phyloP scores from a whole-genome alignment of 1,284 basidiomycete genomes.

The Tilletia setariae region DNA sequence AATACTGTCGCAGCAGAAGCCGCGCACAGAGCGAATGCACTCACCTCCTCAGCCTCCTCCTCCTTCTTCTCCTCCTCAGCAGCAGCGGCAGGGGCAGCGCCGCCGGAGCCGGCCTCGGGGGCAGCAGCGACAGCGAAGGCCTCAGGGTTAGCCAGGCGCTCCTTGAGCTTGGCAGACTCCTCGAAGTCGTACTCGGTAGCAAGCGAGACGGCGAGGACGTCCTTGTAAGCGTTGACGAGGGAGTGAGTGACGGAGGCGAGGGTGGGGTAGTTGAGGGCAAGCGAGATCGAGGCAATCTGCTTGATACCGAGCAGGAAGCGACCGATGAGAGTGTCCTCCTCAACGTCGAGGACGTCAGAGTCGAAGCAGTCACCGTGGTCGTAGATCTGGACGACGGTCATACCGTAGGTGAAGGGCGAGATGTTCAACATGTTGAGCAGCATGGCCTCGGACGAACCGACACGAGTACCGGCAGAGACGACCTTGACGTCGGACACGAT shows the following conservation, averaged over 20 bases:
- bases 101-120: constrained; percentile 62
- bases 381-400: constrained; percentile 70
- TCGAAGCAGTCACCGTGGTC: constrained; percentile 64
- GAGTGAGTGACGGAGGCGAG: constrained; percentile 89
- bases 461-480: constrained; percentile 83
- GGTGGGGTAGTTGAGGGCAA: constrained; percentile 94
- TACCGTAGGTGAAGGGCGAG: constrained; percentile 87
- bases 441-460: constrained; percentile 94
- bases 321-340: constrained; percentile 82
- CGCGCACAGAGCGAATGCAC: constrained; percentile 63
- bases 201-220: constrained; percentile 79
- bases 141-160: constrained; percentile 92
- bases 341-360: constrained; percentile 80
- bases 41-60: constrained; percentile 63
- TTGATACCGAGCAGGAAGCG: constrained; percentile 89
- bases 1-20: constrained; percentile 56
- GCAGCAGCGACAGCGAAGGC: constrained; percentile 81
- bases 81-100: constrained; percentile 61
- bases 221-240: constrained; percentile 99
- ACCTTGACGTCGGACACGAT: constrained; percentile 97
- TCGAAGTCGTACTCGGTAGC: constrained; percentile 94
- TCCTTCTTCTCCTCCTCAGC: constrained; percentile 57
- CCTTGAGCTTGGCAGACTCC: constrained; percentile 87
- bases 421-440: constrained; percentile 97
- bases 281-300: constrained; percentile 89